Evolutionary conservation across 805 yeast species (phyloP), one percentile per base, ranked within the genome.

Genomic region (Barnettozyma sp.): DNA sequence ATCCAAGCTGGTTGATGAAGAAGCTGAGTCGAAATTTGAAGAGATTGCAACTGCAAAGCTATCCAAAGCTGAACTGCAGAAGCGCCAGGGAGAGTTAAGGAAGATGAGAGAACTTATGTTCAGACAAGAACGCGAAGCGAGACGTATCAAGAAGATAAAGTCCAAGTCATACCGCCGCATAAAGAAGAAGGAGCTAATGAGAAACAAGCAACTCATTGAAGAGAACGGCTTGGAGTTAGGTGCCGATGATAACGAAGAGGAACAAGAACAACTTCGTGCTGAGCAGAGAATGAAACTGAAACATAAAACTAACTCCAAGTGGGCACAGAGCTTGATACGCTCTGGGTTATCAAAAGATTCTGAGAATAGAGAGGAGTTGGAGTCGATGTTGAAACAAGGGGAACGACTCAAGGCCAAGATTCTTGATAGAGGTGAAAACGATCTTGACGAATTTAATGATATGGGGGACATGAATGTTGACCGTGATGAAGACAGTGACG

Each of bases 61-160:
- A 58, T 70, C 92, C 0, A 73, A 79, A 19, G 94, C 82, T 42
- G 97, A 92, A 34, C 62, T 90, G 63, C 63, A 66, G 37, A 76
- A 78, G 55, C 71, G 94, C 41, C 80, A 92, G 7, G 73, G 76
- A 40, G 95, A 90, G 60, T 68, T 90, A 48, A 73, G 97, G 48
- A 62, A 82, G 52, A 86, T 87, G 96, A 73, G 98, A 45, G 98
- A 92, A 55, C 71, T 90, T 44, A 85, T 90, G 95, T 92, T 87
- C 65, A 72, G 97, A 50, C 97, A 90, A 51, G 97, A 90, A 63
- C 74, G 79, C 54, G 80, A 84, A 52, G 88, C 97, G 8, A 87
- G 76, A 59, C 73, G 98, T 49, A 70, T 92, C 52, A 90, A 90
- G 66, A 92, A 90, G 64, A 92, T 92, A 59, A 92, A 92, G 59